Evolutionary conservation across 108 stramenopile species (phyloP), one percentile per base, ranked within the genome.

Genomic region (Cyclostephanos tholiformis): DNA sequence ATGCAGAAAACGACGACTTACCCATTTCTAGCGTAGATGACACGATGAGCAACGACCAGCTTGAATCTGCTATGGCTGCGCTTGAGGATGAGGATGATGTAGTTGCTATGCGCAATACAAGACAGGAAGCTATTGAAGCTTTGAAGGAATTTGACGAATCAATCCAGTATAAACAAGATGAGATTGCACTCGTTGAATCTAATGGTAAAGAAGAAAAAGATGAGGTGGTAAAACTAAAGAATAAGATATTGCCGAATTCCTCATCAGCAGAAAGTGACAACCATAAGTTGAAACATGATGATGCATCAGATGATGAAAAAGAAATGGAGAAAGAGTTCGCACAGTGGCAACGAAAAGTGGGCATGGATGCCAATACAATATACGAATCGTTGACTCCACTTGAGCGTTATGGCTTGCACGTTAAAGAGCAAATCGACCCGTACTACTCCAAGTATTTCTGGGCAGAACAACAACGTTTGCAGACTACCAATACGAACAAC

Each of bases 71-170:
- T 2, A 96, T 97, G 97, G 84, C 91, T 27, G 46, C 85, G n/a
- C 74, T 96, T 27, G 98, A 97, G 71, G 96, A 97, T 70, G 94
- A 88, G 32, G 96, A 95, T 51, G 96, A 97, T 66, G 97, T 90
- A 14, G 79, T 70, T 39, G 96, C 94, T 0, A 81, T 94, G 81
- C 76, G 72, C 20, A 90, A 82, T 22, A 92, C 93, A 19, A 77
- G 76, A 70, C 80, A 87, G 70, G 92, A 97, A 82, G 92, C 88
- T 19, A 80, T 74, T 20, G 93, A 94, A 51, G 97, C 90, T 32
- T 69, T 91, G 50, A 63, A 86, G 52, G 97, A 95, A 64, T 94
- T 95, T 72, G 96, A 96, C 53, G 94, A 95, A 64, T 88, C 71
- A n/a, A 71, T 77, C 20, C 84, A 93, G 60, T 55, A 83, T 22